Percentiles rank a stretch among this genome's conserved stretches.
phyloP scores from a whole-genome alignment of 2,329 filamentous ascomycete species.

The Colletotrichum orbiculare region DNA sequence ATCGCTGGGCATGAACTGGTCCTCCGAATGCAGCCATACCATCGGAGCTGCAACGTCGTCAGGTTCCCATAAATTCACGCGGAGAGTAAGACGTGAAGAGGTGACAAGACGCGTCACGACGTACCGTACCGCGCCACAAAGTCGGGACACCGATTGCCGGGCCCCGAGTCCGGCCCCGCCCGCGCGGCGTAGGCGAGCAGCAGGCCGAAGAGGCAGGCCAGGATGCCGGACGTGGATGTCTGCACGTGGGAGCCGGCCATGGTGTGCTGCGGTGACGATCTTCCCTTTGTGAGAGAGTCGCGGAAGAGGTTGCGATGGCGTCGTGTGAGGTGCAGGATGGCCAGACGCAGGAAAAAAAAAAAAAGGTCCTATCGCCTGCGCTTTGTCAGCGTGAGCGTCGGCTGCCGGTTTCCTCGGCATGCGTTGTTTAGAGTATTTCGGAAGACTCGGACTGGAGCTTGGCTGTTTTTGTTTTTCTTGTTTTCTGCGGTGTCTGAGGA shows the following conservation, averaged over 20 bases:
- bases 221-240: background rate
- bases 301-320: too few species aligned
- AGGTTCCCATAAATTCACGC: background rate
- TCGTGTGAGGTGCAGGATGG: background rate
- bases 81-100: too few species aligned
- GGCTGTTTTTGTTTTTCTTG: background rate
- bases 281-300: background rate
- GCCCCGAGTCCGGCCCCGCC: conserved; percentile 21
- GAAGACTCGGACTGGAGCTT: conserved; percentile 23
- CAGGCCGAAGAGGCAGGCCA: conserved; percentile 15
- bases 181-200: conserved; percentile 15
- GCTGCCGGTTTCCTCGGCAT: conserved; percentile 13
- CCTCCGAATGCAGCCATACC: conserved; percentile 47
- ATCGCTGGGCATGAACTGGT: conserved; percentile 45
- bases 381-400: conserved; percentile 15
- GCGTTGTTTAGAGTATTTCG: background rate
- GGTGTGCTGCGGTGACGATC: conserved; percentile 6
- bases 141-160: conserved; percentile 39
- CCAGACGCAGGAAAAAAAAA: background rate
- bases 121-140: conserved; percentile 46
- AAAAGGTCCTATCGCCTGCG: conserved; percentile 9
- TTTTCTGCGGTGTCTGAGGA: background rate
- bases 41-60: conserved; percentile 42
- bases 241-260: conserved; percentile 3
- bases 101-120: conserved; percentile 12